Percentiles rank a stretch among this genome's conserved stretches.
phyloP scores from a whole-genome alignment of 1,284 basidiomycete genomes.

The Melampsora americana region DNA sequence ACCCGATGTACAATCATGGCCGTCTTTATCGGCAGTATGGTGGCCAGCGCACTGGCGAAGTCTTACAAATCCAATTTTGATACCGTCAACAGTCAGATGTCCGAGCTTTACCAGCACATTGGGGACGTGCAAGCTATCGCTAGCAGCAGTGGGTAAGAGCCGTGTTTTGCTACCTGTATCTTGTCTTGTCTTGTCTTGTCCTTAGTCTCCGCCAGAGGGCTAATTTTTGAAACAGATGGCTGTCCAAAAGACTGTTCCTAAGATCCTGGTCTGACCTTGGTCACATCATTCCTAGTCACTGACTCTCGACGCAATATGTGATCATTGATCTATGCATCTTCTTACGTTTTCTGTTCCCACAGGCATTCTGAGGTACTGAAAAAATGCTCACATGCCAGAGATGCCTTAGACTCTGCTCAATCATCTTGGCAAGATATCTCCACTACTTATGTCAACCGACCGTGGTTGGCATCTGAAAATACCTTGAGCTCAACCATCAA shows the following conservation, averaged over 20 bases:
- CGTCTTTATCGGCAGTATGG: background rate
- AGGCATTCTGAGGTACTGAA: slow-evolving; percentile 25
- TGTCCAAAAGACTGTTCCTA: background rate
- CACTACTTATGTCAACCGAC: slow-evolving; percentile 20
- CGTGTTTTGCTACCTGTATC: background rate
- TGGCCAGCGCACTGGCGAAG: background rate
- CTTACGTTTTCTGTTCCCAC: background rate
- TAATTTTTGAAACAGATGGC: background rate
- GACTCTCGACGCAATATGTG: background rate
- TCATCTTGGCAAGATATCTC: slow-evolving; percentile 31
- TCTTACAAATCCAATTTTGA: background rate
- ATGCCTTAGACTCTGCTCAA: slow-evolving; percentile 13
- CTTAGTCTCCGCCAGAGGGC: background rate
- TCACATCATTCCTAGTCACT: background rate
- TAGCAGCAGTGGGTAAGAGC: background rate
- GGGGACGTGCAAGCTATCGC: background rate
- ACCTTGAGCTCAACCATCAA: slow-evolving; percentile 8
- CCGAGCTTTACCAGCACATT: background rate
- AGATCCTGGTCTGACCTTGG: background rate
- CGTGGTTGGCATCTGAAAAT: slow-evolving; percentile 36
- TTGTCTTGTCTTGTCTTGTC: background rate
- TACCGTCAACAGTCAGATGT: background rate
- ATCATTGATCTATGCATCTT: background rate
- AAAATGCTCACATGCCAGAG: slow-evolving; percentile 20
- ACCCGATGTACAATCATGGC: background rate